phyloP scores from a whole-genome alignment of 2,329 filamentous ascomycete species.

The Microsporum canis region DNA sequence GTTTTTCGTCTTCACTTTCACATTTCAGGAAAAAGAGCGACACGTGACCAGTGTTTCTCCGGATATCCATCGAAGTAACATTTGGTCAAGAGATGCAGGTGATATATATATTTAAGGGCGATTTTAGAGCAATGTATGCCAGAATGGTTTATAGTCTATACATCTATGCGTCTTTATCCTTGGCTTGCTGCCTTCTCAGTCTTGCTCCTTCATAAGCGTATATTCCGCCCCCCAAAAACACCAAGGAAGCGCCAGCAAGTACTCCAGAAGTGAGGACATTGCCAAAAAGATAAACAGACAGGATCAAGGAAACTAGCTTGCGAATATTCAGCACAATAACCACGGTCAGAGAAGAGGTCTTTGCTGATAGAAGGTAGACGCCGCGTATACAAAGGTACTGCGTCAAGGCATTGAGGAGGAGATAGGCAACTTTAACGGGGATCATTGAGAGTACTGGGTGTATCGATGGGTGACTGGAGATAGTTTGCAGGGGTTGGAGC shows the following conservation, averaged over 20 bases:
- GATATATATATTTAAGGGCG: background rate
- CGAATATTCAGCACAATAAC: slow-evolving; percentile 93
- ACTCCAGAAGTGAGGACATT: slow-evolving; percentile 69
- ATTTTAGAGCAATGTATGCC: background rate
- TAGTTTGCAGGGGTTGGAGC: slow-evolving; percentile 22
- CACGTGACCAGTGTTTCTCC: too few species aligned
- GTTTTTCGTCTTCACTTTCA: too few species aligned
- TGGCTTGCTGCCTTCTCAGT: slow-evolving; percentile 17
- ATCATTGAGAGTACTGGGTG: slow-evolving; percentile 20
- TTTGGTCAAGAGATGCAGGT: background rate
- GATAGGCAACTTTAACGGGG: slow-evolving; percentile 29
- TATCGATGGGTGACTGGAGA: slow-evolving; percentile 16
- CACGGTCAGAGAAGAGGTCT: slow-evolving; percentile 82
- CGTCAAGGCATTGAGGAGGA: slow-evolving; percentile 55
- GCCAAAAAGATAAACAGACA: slow-evolving; percentile 92
- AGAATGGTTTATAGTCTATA: background rate
- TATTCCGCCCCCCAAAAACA: slow-evolving; percentile 81
- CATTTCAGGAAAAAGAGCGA: too few species aligned
- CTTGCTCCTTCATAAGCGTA: slow-evolving; percentile 63
- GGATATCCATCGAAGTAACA: background rate
- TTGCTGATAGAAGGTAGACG: slow-evolving; percentile 84
- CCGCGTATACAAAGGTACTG: slow-evolving; percentile 93
- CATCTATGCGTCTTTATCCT: slow-evolving; percentile 5
- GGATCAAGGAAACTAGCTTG: slow-evolving; percentile 78
- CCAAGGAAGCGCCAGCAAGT: slow-evolving; percentile 66